phyloP scores from a whole-genome alignment of 1,284 basidiomycete species.

The Naganishia sp. region DNA sequence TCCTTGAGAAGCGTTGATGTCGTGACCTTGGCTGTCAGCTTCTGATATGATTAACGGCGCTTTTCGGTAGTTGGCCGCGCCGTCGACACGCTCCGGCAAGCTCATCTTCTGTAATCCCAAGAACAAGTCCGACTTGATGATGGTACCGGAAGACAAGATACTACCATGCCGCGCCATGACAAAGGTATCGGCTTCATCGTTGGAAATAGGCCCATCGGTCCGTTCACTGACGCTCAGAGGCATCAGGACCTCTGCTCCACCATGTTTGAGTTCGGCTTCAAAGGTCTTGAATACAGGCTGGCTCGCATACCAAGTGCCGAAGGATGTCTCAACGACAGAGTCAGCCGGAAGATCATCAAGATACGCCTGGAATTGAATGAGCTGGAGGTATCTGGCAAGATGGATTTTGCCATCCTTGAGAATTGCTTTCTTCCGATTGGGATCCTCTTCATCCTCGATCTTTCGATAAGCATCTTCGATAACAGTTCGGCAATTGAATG shows the following conservation, averaged over 20 bases:
- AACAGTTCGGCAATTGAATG: constrained; percentile 79
- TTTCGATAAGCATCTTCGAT: constrained; percentile 71
- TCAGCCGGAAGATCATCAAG: constrained; percentile 82
- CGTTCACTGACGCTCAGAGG: constrained; percentile 81
- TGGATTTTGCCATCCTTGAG: constrained; percentile 77
- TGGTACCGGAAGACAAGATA: constrained; percentile 71
- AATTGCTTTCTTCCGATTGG: constrained; percentile 65
- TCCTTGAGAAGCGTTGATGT: constrained; percentile 54
- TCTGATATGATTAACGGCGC: constrained; percentile 65
- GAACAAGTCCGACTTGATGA: constrained; percentile 98
- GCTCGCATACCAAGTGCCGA: constrained; percentile 66
- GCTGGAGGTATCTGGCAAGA: constrained; percentile 81
- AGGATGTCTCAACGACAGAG: constrained; percentile 71
- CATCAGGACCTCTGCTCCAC: constrained; percentile 76
- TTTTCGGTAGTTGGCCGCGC: constrained; percentile 86
- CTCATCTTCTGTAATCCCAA: constrained; percentile 92
- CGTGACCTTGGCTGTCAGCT: constrained; percentile 46
- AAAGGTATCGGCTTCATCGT: constrained; percentile 78
- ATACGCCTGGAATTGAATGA: constrained; percentile 93
- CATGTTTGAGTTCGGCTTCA: constrained; percentile 82
- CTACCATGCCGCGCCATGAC: constrained; percentile 82
- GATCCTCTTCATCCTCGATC: constrained; percentile 76
- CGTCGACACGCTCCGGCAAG: constrained; percentile 87
- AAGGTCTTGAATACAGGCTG: constrained; percentile 86
- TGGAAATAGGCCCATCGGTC: constrained; percentile 58